These are phyloP conservation scores for Tetracladium marchalianum DNA, from an alignment of 495 filamentous ascomycete species.

Conservation along the genomic window DNA sequence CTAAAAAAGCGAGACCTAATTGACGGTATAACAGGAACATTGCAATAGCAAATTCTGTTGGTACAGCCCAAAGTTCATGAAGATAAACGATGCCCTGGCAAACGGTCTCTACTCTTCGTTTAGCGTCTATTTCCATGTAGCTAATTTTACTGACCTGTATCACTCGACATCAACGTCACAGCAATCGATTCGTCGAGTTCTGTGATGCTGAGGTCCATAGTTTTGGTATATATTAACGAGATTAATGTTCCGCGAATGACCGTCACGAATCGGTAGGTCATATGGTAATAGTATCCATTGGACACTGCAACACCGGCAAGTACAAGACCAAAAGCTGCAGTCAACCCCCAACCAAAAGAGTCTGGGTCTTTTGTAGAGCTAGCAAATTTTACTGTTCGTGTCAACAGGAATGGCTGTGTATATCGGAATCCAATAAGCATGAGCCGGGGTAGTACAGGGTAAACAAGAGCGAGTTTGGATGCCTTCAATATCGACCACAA, in stretches of 20 bases:
- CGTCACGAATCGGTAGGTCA: constrained; percentile 33
- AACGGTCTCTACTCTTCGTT: constrained; percentile 18
- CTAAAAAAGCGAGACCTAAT: constrained; percentile 17
- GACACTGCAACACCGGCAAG: constrained; percentile 45
- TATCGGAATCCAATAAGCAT: constrained; percentile 47
- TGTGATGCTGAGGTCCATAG: constrained; percentile 33
- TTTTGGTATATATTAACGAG: constrained; percentile 44
- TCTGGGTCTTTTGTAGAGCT: constrained; percentile 30
- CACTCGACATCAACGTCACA: constrained; percentile 47
- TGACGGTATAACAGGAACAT: constrained; percentile 19
- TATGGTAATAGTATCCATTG: constrained; percentile 30
- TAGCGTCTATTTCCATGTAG: too few relatives aligned
- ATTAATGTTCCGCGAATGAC: constrained; percentile 48
- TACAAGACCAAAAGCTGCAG: constrained; percentile 53
- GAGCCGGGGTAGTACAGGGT: constrained; percentile 41
- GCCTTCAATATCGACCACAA: constrained; percentile 39
- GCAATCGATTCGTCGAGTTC: constrained; percentile 41
- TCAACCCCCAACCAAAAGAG: constrained; percentile 45
- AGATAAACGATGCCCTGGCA: constrained; percentile 34
- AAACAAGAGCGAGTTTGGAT: constrained; percentile 25
- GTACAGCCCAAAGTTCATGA: constrained; percentile 45
- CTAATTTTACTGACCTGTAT: constrained; percentile 26
- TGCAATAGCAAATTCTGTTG: constrained; percentile 21
- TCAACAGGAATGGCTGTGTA: constrained; percentile 55
- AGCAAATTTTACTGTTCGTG: constrained; percentile 38